Evolutionary conservation across 805 yeast genomes (phyloP), one percentile per base, ranked within the genome.

Genomic region (Ogataea wickerhamii): DNA sequence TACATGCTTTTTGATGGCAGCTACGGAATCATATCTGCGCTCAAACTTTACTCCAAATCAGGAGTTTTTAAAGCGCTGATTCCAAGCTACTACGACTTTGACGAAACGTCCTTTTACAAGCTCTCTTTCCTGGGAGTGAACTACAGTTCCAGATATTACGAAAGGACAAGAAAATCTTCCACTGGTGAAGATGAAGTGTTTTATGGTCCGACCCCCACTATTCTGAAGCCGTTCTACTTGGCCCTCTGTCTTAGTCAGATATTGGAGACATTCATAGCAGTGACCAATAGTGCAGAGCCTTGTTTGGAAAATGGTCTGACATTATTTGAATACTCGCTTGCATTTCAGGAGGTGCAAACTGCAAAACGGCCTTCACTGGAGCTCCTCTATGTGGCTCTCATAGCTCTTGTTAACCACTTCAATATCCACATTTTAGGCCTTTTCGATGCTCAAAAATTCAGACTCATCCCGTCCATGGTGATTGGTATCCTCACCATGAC

Each of bases 241-340:
- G 60, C 76, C 2, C 63, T 79, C 40, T 81, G 89, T 54, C 55
- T 73, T 18, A 76, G 78, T 49, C 80, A 79, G 52, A 78, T 80
- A 36, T 57, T 78, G 12, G 91, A 85, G 58, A 77, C 87, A 0
- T 78, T 82, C 49, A 65, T 78, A 7, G 67, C 82, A 3, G 76
- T 74, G 19, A 67, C 78, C 6, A 68, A 71, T 38, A 85, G 84
- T 7, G 65, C 65, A 29, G 58, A 63, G 18, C 83, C 87, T 6
- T 67, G 71, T 38, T 71, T 76, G 16, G 89, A 82, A 39, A 73
- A 80, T 12, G 87, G 87, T 0, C 64, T 83, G 45, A 80, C 93
- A 0, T 61, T 84, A 24, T 82, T 84, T 59, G 93, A 85, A 56
- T 82, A 78, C 50, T 81, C 91, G 4, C 56, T 82, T 12, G 85